Conservation (phyloP, 1,284 basidiomycete genomes). For the Puccinia novopanici region DNA sequence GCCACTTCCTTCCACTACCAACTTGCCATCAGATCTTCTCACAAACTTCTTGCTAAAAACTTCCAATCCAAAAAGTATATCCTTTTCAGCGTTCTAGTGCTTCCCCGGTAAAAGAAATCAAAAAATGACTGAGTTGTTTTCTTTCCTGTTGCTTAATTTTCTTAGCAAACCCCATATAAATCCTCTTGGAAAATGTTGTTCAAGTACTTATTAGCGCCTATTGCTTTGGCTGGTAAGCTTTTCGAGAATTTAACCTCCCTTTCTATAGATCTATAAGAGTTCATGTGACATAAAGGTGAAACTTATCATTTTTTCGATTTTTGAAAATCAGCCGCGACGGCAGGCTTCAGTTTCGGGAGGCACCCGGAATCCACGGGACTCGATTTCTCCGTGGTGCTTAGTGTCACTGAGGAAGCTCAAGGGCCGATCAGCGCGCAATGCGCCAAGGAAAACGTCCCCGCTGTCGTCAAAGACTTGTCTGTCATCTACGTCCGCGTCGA, state of each 20-base stretch:
- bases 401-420: background rate
- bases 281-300: background rate
- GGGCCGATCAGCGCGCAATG: background rate
- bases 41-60: no score
- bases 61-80: no score
- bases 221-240: conserved; percentile 19
- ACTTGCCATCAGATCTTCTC: no score
- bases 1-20: no score
- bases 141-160: no score
- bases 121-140: no score
- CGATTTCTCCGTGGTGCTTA: background rate
- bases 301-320: background rate
- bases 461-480: background rate
- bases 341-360: background rate
- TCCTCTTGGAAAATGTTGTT: conserved; percentile 2
- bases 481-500: background rate
- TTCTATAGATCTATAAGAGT: background rate
- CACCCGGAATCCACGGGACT: background rate
- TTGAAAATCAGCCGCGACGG: background rate
- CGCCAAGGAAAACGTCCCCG: background rate
- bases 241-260: background rate
- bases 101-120: no score
- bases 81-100: no score
- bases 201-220: conserved; percentile 16
- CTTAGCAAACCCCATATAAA: no score